Evolutionary conservation across 805 yeast species (phyloP).

Genomic region (Ogataea parapolymorpha): DNA sequence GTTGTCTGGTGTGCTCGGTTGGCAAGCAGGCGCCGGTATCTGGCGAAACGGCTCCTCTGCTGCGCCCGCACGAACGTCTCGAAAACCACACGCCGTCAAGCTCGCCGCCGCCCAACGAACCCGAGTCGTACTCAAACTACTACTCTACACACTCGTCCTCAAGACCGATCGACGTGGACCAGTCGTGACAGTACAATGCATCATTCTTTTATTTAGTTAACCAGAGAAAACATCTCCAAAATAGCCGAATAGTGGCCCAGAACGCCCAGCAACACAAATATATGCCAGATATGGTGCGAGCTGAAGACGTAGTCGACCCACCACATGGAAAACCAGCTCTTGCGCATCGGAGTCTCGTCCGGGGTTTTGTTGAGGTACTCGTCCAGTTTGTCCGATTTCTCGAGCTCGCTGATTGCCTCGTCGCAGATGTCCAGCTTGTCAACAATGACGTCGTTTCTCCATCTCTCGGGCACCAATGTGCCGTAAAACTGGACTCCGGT

Average conservation of each 20-base stretch:
- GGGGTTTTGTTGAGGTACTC: constrained; percentile 43
- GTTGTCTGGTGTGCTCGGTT: constrained; percentile 35
- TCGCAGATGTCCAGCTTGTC: constrained; percentile 40
- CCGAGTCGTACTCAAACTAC: constrained; percentile 7
- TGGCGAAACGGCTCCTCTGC: constrained; percentile 16
- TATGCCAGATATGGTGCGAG: constrained; percentile 93
- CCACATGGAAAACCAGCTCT: constrained; percentile 59
- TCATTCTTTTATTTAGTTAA: constrained; percentile 1
- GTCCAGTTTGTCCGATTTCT: constrained; percentile 26
- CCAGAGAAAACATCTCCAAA: constrained; percentile 56
- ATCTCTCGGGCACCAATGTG: constrained; percentile 83
- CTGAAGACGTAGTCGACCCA: constrained; percentile 76
- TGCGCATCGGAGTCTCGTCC: constrained; percentile 28
- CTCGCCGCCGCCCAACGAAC: constrained; percentile 1
- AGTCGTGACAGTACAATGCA: constrained; percentile 2
- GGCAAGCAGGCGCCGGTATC: constrained; percentile 18
- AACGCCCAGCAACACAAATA: constrained; percentile 86
- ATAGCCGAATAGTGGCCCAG: constrained; percentile 82
- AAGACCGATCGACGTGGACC: constrained; percentile 24
- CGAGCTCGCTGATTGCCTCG: constrained; percentile 31
- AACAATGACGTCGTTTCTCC: constrained; percentile 65
- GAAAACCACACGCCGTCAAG: neutral
- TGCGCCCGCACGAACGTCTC: constrained; percentile 1
- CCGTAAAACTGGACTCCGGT: constrained; percentile 87
- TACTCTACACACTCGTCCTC: constrained; percentile 31